phyloP scores from a whole-genome alignment of 768 basidiomycete species.

The Tylopilus subfusipes region DNA sequence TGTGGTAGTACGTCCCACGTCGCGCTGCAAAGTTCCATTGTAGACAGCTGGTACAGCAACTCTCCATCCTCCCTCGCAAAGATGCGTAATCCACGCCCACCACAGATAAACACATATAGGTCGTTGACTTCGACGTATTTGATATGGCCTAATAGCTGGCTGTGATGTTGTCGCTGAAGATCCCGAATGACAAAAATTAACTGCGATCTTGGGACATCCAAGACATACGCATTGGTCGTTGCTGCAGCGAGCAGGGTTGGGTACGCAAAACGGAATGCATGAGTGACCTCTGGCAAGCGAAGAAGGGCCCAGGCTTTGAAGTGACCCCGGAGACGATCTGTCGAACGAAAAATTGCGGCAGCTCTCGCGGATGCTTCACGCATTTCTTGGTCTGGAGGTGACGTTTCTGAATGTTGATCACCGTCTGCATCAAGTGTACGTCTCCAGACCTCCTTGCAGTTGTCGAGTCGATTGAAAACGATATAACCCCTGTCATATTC shows the following conservation, averaged over 20 bases:
- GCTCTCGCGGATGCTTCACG: slow-evolving; percentile 21
- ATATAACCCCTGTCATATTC: slow-evolving; percentile 67
- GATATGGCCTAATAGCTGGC: slow-evolving; percentile 36
- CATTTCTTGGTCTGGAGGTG: slow-evolving; percentile 34
- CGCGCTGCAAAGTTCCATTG: slow-evolving; percentile 34
- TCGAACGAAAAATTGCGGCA: slow-evolving; percentile 9
- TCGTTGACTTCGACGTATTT: slow-evolving; percentile 65
- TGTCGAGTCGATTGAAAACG: slow-evolving; percentile 59
- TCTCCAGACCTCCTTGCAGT: slow-evolving; percentile 71
- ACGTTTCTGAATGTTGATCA: slow-evolving; percentile 20
- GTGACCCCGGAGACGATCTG: slow-evolving; percentile 38
- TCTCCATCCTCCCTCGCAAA: slow-evolving; percentile 49
- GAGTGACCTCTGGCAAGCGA: slow-evolving; percentile 38
- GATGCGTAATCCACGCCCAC: slow-evolving; percentile 44
- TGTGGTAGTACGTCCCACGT: slow-evolving; percentile 33
- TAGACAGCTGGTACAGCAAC: slow-evolving; percentile 42
- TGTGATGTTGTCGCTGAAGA: slow-evolving; percentile 14
- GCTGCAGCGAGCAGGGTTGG: slow-evolving; percentile 58
- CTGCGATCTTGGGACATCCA: slow-evolving; percentile 54
- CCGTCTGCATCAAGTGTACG: slow-evolving; percentile 34
- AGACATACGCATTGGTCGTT: slow-evolving; percentile 47
- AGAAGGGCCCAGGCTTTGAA: slow-evolving; percentile 65
- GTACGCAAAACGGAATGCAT: slow-evolving; percentile 65
- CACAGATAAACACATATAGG: slow-evolving; percentile 59
- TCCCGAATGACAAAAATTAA: slow-evolving; percentile 40